Percentiles rank a stretch among this genome's conserved stretches.
phyloP scores from a whole-genome alignment of 78 protist genomes.

The Polysphondylium violaceum region DNA sequence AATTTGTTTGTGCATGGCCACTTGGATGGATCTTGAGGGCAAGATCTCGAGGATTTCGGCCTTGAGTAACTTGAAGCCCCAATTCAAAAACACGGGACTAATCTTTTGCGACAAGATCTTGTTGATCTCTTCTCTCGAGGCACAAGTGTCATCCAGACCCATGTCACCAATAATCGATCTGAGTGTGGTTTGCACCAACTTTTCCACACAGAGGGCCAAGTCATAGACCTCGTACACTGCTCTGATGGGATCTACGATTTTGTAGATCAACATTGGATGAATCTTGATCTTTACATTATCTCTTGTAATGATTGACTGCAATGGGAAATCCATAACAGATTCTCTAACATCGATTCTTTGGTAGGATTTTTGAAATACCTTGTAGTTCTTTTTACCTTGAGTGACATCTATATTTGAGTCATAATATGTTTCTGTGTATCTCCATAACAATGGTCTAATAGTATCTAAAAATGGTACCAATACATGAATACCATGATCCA shows the following conservation, averaged over 20 bases:
- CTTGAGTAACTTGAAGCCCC: slow-evolving; percentile 19
- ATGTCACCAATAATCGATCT: slow-evolving; percentile 38
- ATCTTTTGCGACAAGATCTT: neutral
- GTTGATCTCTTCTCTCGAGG: slow-evolving; percentile 25
- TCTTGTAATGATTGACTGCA: slow-evolving; percentile 22
- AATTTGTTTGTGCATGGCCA: slow-evolving; percentile 10
- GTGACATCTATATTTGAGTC: neutral
- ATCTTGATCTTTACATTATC: slow-evolving; percentile 24
- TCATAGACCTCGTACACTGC: slow-evolving; percentile 36
- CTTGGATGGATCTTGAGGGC: slow-evolving; percentile 16
- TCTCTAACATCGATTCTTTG: slow-evolving; percentile 7
- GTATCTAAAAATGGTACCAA: slow-evolving; percentile 19
- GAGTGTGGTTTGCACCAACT: slow-evolving; percentile 3
- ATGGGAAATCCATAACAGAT: slow-evolving; percentile 36
- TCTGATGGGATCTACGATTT: slow-evolving; percentile 19
- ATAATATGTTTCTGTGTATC: slow-evolving; percentile 26
- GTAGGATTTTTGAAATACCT: neutral
- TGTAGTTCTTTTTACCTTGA: slow-evolving; percentile 11
- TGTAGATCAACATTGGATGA: slow-evolving; percentile 23
- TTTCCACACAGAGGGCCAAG: slow-evolving; percentile 15
- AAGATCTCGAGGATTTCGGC: slow-evolving; percentile 18
- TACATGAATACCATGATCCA: slow-evolving; percentile 21
- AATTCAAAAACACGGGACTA: slow-evolving; percentile 13
- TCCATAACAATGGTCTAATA: slow-evolving; percentile 16
- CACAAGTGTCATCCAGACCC: slow-evolving; percentile 17